Conservation (phyloP, 2,329 filamentous ascomycete species). For the Cladorrhinum sp. region DNA sequence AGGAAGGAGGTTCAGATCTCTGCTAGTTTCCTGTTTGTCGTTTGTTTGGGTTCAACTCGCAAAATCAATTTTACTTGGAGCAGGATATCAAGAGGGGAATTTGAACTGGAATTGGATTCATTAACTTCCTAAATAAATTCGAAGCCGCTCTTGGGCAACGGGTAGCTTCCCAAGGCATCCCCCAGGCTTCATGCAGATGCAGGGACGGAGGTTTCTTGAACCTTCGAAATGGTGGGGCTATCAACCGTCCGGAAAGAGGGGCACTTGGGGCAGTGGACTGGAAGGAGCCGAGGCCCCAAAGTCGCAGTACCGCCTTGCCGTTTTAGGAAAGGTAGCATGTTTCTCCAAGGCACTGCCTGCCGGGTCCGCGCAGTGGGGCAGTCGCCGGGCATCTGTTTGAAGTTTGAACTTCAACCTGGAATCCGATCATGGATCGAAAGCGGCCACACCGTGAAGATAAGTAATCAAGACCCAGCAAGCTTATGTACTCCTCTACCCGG, state of each 20-base stretch:
- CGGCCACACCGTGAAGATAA: too few species aligned
- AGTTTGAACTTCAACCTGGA: too few species aligned
- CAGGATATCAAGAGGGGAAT: neutral
- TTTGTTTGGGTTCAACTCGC: neutral
- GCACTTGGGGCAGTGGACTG: neutral
- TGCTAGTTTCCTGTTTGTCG: neutral
- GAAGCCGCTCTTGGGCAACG: neutral
- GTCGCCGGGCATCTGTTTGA: too few species aligned
- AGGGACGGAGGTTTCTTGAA: conserved; percentile 27
- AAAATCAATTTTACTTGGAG: too few species aligned
- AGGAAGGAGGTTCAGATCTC: neutral
- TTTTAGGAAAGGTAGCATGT: neutral
- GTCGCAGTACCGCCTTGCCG: neutral
- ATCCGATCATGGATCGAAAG: too few species aligned
- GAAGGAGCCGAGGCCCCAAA: neutral
- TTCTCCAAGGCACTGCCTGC: neutral
- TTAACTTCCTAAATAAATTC: neutral
- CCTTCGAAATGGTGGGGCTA: conserved; percentile 28
- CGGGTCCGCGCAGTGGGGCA: neutral
- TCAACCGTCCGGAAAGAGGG: conserved; percentile 3
- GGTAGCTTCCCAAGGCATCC: neutral
- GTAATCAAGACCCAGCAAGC: too few species aligned
- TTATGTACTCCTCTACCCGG: too few species aligned
- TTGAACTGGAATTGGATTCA: neutral
- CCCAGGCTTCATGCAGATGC: conserved; percentile 3